phyloP scores from a whole-genome alignment of 257 asterid species.

The Capsicum baccatum region DNA sequence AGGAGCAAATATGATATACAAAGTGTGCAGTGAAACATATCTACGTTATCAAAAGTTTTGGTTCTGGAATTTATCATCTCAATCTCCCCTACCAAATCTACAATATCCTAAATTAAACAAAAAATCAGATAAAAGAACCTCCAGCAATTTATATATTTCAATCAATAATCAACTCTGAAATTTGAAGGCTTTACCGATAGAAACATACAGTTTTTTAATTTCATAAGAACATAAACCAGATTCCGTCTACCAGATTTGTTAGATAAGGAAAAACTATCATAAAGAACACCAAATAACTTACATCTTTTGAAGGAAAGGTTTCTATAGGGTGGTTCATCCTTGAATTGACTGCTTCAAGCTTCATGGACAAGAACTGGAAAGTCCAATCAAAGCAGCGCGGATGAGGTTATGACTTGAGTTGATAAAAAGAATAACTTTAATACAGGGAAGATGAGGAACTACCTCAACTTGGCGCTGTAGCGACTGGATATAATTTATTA shows the following conservation, averaged over 20 bases:
- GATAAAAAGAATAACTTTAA: slow-evolving; percentile 22
- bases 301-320: slow-evolving; percentile 75
- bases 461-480: slow-evolving; percentile 95
- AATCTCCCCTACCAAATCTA: background rate
- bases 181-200: background rate
- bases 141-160: background rate
- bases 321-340: slow-evolving; percentile 62
- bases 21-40: background rate
- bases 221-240: background rate
- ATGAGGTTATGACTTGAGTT: slow-evolving; percentile 23
- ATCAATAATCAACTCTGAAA: background rate
- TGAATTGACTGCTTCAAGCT: slow-evolving; percentile 91
- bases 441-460: slow-evolving; percentile 29
- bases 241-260: background rate
- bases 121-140: background rate
- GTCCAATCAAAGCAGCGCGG: slow-evolving; percentile 29
- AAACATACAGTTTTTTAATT: background rate
- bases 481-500: slow-evolving; percentile 85
- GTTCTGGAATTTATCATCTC: background rate
- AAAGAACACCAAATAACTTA: slow-evolving; percentile 42
- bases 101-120: background rate
- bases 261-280: background rate
- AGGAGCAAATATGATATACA: background rate
- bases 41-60: background rate
- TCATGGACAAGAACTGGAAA: slow-evolving; percentile 88